Conservation (phyloP, 768 basidiomycete species). For the Psilocybe sp. region DNA sequence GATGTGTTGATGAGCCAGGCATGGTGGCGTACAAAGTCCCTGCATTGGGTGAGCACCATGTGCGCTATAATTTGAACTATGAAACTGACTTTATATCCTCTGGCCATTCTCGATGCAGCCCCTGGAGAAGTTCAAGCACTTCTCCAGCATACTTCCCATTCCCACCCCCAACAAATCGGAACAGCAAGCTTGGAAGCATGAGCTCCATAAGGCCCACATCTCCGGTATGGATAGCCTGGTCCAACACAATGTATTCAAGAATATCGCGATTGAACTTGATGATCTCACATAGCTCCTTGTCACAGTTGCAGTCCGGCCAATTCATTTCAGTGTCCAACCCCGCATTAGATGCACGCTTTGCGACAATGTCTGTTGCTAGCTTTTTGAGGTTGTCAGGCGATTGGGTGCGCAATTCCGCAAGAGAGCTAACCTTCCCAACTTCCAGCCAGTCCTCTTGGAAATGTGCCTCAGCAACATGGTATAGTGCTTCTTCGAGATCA, state of each 20-base stretch:
- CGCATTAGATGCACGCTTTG: constrained; percentile 24
- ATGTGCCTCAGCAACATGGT: constrained; percentile 34
- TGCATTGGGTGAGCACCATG: not conserved
- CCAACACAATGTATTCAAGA: constrained; percentile 32
- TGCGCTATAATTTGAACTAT: not conserved
- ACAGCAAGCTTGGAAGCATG: constrained; percentile 26
- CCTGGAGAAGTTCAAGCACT: constrained; percentile 27
- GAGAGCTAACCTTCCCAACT: constrained; percentile 17
- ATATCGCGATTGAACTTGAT: constrained; percentile 35
- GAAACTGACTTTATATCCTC: not conserved
- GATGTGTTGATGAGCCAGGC: constrained; percentile 30
- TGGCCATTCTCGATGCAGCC: constrained; percentile 5
- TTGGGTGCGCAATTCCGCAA: constrained; percentile 22
- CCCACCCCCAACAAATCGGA: constrained; percentile 30
- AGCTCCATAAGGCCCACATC: constrained; percentile 35
- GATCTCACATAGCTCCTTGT: constrained; percentile 21
- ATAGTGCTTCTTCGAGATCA: constrained; percentile 31
- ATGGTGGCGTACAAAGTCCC: constrained; percentile 24
- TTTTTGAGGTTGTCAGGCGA: constrained; percentile 23
- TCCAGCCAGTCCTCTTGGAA: constrained; percentile 29
- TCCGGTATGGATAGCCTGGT: constrained; percentile 32
- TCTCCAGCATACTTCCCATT: constrained; percentile 32
- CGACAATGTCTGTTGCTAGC: constrained; percentile 24
- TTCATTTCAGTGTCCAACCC: constrained; percentile 24
- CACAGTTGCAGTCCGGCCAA: constrained; percentile 12